These are phyloP conservation scores for Rhododendron vialii DNA, from an alignment of 148 eudicot genomes.

Conservation along the genomic window DNA sequence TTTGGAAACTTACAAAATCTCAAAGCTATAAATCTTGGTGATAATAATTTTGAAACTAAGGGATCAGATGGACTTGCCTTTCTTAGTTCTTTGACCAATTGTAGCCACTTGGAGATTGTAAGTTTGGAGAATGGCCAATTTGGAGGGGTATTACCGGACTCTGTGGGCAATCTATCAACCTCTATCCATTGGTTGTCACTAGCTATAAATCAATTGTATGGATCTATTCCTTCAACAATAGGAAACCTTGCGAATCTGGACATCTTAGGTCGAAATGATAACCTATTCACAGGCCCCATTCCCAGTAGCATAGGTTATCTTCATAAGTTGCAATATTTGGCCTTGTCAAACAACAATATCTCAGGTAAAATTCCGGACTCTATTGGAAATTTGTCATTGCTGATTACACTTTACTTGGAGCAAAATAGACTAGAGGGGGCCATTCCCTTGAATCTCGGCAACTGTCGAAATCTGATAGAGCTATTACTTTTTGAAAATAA, in stretches of 20 bases:
- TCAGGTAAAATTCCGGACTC: too few relatives aligned
- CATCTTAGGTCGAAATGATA: not conserved
- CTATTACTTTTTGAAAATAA: too few relatives aligned
- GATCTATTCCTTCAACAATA: constrained; percentile 11
- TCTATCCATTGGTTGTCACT: not conserved
- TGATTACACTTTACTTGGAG: not conserved
- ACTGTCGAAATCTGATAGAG: too few relatives aligned
- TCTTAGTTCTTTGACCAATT: constrained; percentile 6
- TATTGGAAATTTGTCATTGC: not conserved
- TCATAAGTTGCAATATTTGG: not conserved
- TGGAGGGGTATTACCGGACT: not conserved
- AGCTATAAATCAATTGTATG: not conserved
- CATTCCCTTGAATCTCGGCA: too few relatives aligned
- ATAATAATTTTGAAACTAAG: not conserved
- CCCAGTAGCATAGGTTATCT: not conserved
- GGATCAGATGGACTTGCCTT: constrained; percentile 5
- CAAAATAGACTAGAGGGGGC: not conserved
- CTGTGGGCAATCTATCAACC: constrained; percentile 7
- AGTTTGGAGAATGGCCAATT: not conserved
- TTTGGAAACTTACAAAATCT: not conserved
- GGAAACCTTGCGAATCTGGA: not conserved
- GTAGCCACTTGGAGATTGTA: not conserved
- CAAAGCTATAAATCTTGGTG: not conserved
- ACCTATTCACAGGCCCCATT: constrained; percentile 8
- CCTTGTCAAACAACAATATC: too few relatives aligned